Evolutionary conservation across 2,329 filamentous ascomycete genomes (phyloP), one percentile per base, ranked within the genome.

Genomic region (Ceratocystis papillata): DNA sequence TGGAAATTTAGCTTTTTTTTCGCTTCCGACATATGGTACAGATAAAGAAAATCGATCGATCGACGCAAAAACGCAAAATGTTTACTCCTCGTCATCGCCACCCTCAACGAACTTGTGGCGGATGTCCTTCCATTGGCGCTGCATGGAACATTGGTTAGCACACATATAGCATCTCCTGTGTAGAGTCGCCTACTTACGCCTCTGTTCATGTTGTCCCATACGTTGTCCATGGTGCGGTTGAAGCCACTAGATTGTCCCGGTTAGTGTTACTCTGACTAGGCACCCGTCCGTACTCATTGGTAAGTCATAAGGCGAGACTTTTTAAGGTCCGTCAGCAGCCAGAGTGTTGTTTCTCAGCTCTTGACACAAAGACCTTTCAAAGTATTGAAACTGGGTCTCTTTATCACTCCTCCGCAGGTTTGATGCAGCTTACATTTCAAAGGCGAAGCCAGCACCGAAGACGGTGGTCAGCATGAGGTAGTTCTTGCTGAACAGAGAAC

Each of bases 111-210:
- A 99, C 78, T 83, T 87, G 77, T 87, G 80, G 80, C 95, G 93
- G 81, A 99, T 96, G 77, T 99, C 94, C 84, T 96, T 96, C 94
- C 94, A 97, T 95, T 96, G 93, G 74, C 93, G 90, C 93, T 97
- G 70, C 62, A 17, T 22, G 5, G n/a, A 5, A 22, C 15, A 33
- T 64, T 64, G 57, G 59, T 64, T 64, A 64, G 33, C 17, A 37
- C 50, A 30, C 33, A 61, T 8, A 25, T 15, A 37, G 8, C 8
- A 12, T 17, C 22, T 41, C 17, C 17, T 17, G 45, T 22, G 6
- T 22, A 20, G 28, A 30, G 44, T 66, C 45, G 33, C 15, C 15
- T 33, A 87, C 89, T 74, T 90, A 96, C 93, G 73, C 94, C 94
- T 74, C 83, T 84, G 86, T 99, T 99, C 76, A 92, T 78, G 76